phyloP scores from a whole-genome alignment of 768 basidiomycete species.

The Suillus variegatus region DNA sequence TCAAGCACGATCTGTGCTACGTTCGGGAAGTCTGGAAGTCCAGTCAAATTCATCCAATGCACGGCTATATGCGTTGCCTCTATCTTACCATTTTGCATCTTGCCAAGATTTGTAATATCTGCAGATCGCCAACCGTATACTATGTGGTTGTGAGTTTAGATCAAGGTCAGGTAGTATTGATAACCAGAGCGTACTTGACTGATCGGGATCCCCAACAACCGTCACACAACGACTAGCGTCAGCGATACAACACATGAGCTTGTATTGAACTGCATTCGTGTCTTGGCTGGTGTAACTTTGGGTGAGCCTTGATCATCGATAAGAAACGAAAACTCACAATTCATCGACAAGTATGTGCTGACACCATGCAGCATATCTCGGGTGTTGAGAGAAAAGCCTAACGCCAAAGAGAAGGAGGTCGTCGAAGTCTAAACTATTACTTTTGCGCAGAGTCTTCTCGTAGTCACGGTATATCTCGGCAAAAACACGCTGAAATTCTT shows the following conservation, averaged over 20 bases:
- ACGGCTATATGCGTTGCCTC: neutral
- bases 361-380: slow-evolving; percentile 57
- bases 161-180: neutral
- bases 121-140: slow-evolving; percentile 89
- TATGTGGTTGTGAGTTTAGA: slow-evolving; percentile 23
- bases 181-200: slow-evolving; percentile 58
- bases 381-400: slow-evolving; percentile 54
- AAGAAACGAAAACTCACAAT: slow-evolving; percentile 1
- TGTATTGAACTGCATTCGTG: slow-evolving; percentile 81
- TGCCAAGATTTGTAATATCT: slow-evolving; percentile 70
- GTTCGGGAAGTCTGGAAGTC: slow-evolving; percentile 56
- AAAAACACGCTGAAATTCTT: slow-evolving; percentile 41
- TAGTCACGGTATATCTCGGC: slow-evolving; percentile 67
- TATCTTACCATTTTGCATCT: slow-evolving; percentile 62
- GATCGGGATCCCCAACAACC: slow-evolving; percentile 90
- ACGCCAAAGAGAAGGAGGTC: slow-evolving; percentile 78
- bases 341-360: slow-evolving; percentile 69
- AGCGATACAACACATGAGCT: slow-evolving; percentile 73
- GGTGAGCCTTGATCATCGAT: neutral
- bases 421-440: slow-evolving; percentile 85
- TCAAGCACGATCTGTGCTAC: slow-evolving; percentile 75
- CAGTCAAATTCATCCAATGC: neutral
- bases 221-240: slow-evolving; percentile 56
- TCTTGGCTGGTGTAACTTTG: slow-evolving; percentile 53
- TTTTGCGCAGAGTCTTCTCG: slow-evolving; percentile 55